These are phyloP conservation scores for Nematocida sp. DNA, from an alignment of 371 early-diverging fungal species.

Conservation along the genomic window DNA sequence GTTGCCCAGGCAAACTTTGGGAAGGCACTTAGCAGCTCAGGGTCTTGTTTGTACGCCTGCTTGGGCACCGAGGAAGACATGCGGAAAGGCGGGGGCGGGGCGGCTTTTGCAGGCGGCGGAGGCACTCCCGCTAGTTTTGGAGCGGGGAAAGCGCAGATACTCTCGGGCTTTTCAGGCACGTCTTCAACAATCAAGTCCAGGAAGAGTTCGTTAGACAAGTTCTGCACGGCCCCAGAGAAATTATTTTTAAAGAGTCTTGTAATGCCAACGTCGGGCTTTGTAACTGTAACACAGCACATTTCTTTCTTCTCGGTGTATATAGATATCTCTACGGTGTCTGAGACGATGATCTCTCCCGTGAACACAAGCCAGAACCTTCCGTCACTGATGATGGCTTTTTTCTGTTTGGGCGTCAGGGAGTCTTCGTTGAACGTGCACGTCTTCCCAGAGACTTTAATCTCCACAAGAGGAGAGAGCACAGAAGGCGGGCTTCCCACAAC, in stretches of 20 bases:
- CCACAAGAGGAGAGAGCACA: background rate
- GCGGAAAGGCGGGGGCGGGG: constrained; percentile 25
- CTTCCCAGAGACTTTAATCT: background rate
- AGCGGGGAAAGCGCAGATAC: background rate
- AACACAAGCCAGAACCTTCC: constrained; percentile 41
- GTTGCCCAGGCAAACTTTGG: constrained; percentile 30
- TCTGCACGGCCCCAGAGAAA: background rate
- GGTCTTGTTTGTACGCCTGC: background rate
- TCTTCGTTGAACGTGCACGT: background rate
- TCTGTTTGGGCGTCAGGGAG: background rate
- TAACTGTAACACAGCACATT: background rate
- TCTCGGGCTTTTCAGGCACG: background rate
- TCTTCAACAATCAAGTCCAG: constrained; percentile 32
- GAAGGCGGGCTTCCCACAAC: constrained; percentile 30
- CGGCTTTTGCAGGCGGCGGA: background rate
- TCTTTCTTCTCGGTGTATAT: background rate
- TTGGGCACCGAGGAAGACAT: background rate
- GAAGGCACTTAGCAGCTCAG: background rate
- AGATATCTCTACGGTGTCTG: background rate
- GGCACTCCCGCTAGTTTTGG: background rate
- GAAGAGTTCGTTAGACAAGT: constrained; percentile 17
- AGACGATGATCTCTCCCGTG: background rate
- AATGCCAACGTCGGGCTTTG: background rate
- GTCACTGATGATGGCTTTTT: constrained; percentile 17
- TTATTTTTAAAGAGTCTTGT: constrained; percentile 32